A percentile compares a stretch with the other conserved stretches of the same genome.
phyloP scores from a whole-genome alignment of 2,329 filamentous ascomycete genomes.

The Colletotrichum aenigma region DNA sequence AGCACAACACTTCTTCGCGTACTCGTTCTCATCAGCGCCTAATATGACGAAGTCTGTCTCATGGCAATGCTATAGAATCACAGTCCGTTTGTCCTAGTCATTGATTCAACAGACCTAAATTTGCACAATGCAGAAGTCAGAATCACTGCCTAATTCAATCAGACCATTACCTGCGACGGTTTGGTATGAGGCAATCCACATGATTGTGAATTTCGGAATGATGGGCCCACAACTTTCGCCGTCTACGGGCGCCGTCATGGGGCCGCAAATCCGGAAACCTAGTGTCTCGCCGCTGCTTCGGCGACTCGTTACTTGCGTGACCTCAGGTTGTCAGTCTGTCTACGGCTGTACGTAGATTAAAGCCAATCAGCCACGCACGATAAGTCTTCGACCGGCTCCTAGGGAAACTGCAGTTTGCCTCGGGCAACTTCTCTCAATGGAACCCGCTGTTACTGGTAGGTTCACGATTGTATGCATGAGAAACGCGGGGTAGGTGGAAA shows the following conservation, averaged over 20 bases:
- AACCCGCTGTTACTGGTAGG: neutral
- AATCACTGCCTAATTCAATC: neutral
- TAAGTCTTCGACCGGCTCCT: neutral
- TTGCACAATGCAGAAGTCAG: accelerated
- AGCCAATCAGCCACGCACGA: neutral
- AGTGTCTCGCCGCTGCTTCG: neutral
- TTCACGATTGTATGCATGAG: accelerated
- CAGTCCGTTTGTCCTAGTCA: neutral
- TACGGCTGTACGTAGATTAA: neutral
- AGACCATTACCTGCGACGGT: neutral
- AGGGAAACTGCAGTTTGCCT: neutral
- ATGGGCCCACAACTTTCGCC: neutral
- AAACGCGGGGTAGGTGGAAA: neutral
- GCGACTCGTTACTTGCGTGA: neutral
- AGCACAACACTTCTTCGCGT: neutral
- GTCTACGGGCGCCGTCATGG: neutral
- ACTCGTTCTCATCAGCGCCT: neutral
- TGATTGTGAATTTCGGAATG: neutral
- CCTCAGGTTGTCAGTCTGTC: neutral
- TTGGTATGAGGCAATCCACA: neutral
- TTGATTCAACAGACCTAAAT: neutral
- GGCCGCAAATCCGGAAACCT: neutral
- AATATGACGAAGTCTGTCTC: neutral
- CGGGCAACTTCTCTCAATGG: neutral
- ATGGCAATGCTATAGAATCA: neutral